Percentiles rank a stretch among this genome's conserved stretches.
phyloP scores from a whole-genome alignment of 768 basidiomycete species.

The Trametes maxima region DNA sequence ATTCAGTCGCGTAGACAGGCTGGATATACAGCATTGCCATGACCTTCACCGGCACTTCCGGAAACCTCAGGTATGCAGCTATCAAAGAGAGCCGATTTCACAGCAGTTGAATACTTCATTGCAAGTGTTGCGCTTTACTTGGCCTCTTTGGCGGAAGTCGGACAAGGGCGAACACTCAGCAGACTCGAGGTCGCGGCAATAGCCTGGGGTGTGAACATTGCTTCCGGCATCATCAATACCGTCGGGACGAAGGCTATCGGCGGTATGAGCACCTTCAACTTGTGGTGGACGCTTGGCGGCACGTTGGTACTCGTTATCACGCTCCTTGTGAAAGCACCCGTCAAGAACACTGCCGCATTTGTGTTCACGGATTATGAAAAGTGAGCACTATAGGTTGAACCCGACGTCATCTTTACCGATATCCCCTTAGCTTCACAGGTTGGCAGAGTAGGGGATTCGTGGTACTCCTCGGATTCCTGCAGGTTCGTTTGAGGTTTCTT shows the following conservation, averaged over 20 bases:
- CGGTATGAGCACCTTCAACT: conserved; percentile 54
- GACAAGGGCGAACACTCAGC: conserved; percentile 44
- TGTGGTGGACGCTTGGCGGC: conserved; percentile 65
- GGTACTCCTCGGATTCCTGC: conserved; percentile 58
- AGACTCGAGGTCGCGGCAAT: conserved; percentile 54
- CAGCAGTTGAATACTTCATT: neutral
- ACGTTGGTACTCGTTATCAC: conserved; percentile 59
- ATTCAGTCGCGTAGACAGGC: conserved; percentile 44
- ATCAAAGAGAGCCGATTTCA: neutral
- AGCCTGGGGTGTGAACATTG: conserved; percentile 60
- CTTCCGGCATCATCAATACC: conserved; percentile 56
- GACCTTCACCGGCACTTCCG: conserved; percentile 61
- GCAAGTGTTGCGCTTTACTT: conserved; percentile 53
- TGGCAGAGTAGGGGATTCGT: conserved; percentile 57
- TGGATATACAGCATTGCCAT: conserved; percentile 65
- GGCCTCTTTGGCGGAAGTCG: conserved; percentile 56
- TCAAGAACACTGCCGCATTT: conserved; percentile 54
- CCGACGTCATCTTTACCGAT: neutral
- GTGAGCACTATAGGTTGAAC: conserved; percentile 30
- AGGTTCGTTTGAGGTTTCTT: conserved; percentile 32
- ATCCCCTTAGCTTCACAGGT: conserved; percentile 50
- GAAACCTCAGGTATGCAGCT: conserved; percentile 48
- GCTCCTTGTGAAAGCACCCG: conserved; percentile 57
- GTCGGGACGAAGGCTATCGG: conserved; percentile 60
- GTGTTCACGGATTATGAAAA: conserved; percentile 62